Conservation (phyloP, 768 basidiomycete species). For the Lenzites betulinus region DNA sequence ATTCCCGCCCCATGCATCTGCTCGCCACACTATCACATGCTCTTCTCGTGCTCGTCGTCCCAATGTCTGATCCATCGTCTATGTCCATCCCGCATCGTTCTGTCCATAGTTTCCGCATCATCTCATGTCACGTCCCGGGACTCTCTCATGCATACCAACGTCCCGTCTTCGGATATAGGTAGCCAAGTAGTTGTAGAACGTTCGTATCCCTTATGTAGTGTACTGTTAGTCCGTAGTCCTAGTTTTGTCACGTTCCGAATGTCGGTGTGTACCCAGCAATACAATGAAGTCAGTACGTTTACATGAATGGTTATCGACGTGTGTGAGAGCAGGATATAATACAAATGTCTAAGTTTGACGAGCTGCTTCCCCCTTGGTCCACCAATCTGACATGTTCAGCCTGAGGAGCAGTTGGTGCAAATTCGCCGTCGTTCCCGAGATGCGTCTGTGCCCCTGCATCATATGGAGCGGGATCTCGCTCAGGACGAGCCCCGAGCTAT, state of each 20-base stretch:
- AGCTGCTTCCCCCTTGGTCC: slow-evolving; percentile 34
- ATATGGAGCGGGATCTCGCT: slow-evolving; percentile 31
- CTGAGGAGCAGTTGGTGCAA: slow-evolving; percentile 56
- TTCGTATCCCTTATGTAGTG: slow-evolving; percentile 14
- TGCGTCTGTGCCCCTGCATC: slow-evolving; percentile 36
- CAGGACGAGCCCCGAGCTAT: slow-evolving; percentile 24
- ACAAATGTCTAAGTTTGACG: too few relatives aligned
- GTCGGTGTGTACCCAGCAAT: slow-evolving; percentile 20
- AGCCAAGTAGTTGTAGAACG: slow-evolving; percentile 15
- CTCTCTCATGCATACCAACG: slow-evolving; percentile 13
- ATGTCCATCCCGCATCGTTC: slow-evolving; percentile 18
- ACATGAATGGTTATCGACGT: background rate
- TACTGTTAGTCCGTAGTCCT: slow-evolving; percentile 17
- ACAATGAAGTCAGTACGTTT: background rate
- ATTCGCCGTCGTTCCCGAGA: slow-evolving; percentile 51
- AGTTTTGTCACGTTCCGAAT: slow-evolving; percentile 14
- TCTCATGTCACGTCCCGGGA: slow-evolving; percentile 17
- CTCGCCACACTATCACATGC: slow-evolving; percentile 23
- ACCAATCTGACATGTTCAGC: slow-evolving; percentile 61
- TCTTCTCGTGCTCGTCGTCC: slow-evolving; percentile 8
- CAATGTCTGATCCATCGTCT: background rate
- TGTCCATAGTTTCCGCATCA: slow-evolving; percentile 19
- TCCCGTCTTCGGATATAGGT: slow-evolving; percentile 5
- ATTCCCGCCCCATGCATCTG: slow-evolving; percentile 15
- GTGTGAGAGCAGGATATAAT: too few relatives aligned